Conservation (phyloP, 345 rosid genomes). For the Syzygium oleosum region DNA sequence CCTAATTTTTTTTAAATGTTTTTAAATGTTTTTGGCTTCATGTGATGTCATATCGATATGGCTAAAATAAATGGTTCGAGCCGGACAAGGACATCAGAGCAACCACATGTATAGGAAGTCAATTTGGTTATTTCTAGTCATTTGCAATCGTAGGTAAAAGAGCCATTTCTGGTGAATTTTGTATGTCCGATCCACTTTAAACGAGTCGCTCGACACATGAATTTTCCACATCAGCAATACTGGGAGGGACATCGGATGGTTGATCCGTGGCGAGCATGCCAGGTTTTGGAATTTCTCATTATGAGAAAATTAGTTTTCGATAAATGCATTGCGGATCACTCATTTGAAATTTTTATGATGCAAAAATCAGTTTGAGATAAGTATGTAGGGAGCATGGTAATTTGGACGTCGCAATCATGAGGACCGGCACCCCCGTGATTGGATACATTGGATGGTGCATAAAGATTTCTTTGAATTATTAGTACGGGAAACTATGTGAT, state of each 20-base stretch:
- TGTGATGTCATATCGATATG: background rate
- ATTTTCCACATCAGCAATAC: background rate
- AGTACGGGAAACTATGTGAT: background rate
- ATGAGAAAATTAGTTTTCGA: background rate
- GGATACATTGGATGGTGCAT: background rate
- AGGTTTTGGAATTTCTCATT: background rate
- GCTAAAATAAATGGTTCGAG: background rate
- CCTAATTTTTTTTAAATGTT: background rate
- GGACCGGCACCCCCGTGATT: background rate
- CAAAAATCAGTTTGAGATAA: background rate
- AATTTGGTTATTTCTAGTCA: background rate
- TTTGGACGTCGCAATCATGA: background rate
- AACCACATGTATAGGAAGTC: background rate
- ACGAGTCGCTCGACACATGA: background rate
- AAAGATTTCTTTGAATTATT: background rate
- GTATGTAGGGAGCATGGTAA: fast-evolving
- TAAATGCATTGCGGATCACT: fast-evolving
- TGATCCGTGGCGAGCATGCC: background rate
- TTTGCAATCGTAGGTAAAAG: background rate
- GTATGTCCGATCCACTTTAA: background rate
- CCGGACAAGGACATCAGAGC: background rate
- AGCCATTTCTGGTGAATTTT: background rate
- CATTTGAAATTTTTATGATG: background rate
- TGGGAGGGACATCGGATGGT: no score
- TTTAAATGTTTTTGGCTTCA: background rate